A percentile compares a stretch with the other conserved stretches of the same genome.
These are phyloP conservation scores for Tylopilus sp. DNA, from an alignment of 1,284 basidiomycete species.

Conservation along the genomic window DNA sequence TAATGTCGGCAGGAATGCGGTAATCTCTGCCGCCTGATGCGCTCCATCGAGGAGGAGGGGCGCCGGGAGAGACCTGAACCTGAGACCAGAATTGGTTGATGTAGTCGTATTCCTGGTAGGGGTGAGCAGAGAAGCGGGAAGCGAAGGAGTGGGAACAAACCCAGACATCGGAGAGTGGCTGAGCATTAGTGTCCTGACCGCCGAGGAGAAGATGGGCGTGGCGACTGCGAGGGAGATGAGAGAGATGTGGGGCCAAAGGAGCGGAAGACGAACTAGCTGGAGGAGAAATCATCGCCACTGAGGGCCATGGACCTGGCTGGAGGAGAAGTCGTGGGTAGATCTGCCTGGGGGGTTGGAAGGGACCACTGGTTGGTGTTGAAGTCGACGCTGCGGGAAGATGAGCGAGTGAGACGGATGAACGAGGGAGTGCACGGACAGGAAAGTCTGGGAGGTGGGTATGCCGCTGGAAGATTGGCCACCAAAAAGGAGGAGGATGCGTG, in stretches of 20 bases:
- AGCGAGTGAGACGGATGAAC: neutral
- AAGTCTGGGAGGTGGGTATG: slow-evolving; percentile 60
- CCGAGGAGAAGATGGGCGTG: slow-evolving; percentile 68
- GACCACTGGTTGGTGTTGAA: slow-evolving; percentile 59
- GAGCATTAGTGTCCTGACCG: slow-evolving; percentile 51
- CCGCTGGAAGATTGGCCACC: slow-evolving; percentile 68
- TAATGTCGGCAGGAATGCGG: slow-evolving; percentile 41
- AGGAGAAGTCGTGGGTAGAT: slow-evolving; percentile 44
- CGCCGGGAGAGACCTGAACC: slow-evolving; percentile 47
- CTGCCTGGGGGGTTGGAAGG: slow-evolving; percentile 47
- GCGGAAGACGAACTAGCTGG: slow-evolving; percentile 62
- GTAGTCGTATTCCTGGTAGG: slow-evolving; percentile 66
- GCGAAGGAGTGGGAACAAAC: slow-evolving; percentile 37
- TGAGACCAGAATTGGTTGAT: slow-evolving; percentile 68
- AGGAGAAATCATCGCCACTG: slow-evolving; percentile 64
- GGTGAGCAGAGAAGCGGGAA: slow-evolving; percentile 13
- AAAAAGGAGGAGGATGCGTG: slow-evolving; percentile 63
- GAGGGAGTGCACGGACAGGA: slow-evolving; percentile 42
- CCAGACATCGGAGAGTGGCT: slow-evolving; percentile 65
- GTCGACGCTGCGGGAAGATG: slow-evolving; percentile 32
- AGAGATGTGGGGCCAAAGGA: slow-evolving; percentile 3
- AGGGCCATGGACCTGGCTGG: slow-evolving; percentile 61
- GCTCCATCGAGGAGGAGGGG: slow-evolving; percentile 61
- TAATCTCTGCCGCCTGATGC: slow-evolving; percentile 69
- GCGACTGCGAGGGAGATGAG: slow-evolving; percentile 44